Conservation (phyloP, 495 filamentous ascomycete genomes). For the Clavariopsis aquatica region DNA sequence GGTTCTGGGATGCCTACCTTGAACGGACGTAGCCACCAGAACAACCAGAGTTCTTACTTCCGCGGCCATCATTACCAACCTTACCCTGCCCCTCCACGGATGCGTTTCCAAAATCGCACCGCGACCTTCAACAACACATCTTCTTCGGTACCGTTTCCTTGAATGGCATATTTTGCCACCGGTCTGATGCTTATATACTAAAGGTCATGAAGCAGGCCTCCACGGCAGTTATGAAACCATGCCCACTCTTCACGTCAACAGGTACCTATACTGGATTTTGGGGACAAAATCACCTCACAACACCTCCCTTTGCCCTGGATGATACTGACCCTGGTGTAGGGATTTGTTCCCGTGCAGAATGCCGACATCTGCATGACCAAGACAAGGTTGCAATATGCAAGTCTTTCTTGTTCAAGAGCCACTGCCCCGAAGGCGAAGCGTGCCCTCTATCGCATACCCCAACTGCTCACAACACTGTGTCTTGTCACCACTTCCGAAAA, state of each 20-base stretch:
- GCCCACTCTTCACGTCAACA: constrained; percentile 24
- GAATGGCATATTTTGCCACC: neutral
- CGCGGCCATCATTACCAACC: constrained; percentile 6
- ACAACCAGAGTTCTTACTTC: neutral
- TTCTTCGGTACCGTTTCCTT: neutral
- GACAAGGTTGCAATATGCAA: constrained; percentile 90
- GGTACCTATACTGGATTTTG: constrained; percentile 3
- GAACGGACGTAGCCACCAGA: neutral
- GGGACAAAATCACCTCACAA: neutral
- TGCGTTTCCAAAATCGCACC: neutral
- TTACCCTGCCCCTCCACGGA: neutral
- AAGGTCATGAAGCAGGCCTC: neutral
- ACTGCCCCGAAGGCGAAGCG: constrained; percentile 73
- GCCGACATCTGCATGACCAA: constrained; percentile 82
- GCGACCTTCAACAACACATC: constrained; percentile 9
- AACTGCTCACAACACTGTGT: constrained; percentile 78
- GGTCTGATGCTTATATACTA: neutral
- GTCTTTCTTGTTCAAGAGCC: constrained; percentile 75
- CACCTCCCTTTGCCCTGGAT: neutral
- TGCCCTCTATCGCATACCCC: constrained; percentile 95
- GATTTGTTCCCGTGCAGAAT: constrained; percentile 56
- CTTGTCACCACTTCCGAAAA: constrained; percentile 86
- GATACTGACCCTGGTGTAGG: constrained; percentile 47
- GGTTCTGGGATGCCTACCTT: neutral
- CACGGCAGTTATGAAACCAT: neutral